Evolutionary conservation across 257 asterid species (phyloP).

Genomic region (Eustoma russellianum): DNA sequence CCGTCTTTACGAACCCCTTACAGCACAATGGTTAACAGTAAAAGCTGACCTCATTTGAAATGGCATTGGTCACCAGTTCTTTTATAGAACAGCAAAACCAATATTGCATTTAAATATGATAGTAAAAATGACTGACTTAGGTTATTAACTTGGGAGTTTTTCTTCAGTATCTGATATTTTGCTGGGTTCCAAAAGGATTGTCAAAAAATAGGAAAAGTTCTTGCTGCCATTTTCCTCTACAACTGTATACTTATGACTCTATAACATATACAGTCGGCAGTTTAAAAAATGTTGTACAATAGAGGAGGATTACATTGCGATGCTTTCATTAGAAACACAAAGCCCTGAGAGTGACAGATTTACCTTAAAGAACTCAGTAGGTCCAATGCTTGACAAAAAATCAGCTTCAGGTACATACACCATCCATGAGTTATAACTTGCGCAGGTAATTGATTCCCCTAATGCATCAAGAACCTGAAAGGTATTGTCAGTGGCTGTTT

Average conservation of each 20-base stretch:
- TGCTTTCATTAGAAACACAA: conserved; percentile 9
- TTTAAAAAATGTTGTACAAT: not conserved
- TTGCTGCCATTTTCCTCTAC: not conserved
- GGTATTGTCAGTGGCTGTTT: conserved; percentile 1
- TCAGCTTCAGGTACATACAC: conserved; percentile 94
- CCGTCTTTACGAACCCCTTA: too few relatives aligned
- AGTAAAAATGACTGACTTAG: too few relatives aligned
- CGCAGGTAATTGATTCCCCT: conserved; percentile 72
- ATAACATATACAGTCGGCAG: not conserved
- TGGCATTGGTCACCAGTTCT: too few relatives aligned
- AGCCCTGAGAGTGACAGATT: conserved; percentile 8
- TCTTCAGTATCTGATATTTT: too few relatives aligned
- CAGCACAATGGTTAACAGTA: too few relatives aligned
- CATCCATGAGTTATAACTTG: conserved; percentile 86
- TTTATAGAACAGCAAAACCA: too few relatives aligned
- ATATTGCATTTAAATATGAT: too few relatives aligned
- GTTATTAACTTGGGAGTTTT: too few relatives aligned
- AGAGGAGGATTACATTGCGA: not conserved
- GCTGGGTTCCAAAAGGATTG: too few relatives aligned
- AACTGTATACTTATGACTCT: too few relatives aligned
- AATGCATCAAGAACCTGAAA: conserved; percentile 88
- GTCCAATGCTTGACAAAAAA: conserved; percentile 93
- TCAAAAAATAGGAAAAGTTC: not conserved
- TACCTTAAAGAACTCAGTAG: conserved; percentile 88
- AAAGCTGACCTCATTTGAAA: too few relatives aligned